A percentile compares a stretch with the other conserved stretches of the same genome.
These are phyloP conservation scores for Agaricus sinodeliciosus DNA, from an alignment of 768 basidiomycete species.

Conservation along the genomic window DNA sequence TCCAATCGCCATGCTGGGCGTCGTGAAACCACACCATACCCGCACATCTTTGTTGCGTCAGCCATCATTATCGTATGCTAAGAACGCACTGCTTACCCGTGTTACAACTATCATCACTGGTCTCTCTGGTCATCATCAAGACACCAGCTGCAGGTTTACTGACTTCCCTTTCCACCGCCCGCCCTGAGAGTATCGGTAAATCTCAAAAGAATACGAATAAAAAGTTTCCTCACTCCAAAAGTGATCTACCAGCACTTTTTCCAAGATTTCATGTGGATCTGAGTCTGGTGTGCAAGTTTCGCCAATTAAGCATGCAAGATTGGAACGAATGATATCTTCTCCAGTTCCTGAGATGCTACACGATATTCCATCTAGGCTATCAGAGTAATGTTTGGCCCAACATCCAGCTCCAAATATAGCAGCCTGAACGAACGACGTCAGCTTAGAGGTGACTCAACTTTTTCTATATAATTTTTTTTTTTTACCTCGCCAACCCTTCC, in stretches of 20 bases:
- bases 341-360: slow-evolving; percentile 79
- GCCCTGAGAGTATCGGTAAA: slow-evolving; percentile 20
- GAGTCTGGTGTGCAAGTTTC: slow-evolving; percentile 19
- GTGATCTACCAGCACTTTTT: slow-evolving; percentile 33
- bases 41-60: slow-evolving; percentile 36
- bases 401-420: slow-evolving; percentile 71
- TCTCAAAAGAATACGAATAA: slow-evolving; percentile 1
- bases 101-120: slow-evolving; percentile 19
- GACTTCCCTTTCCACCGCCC: slow-evolving; percentile 31
- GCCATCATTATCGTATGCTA: background rate
- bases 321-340: slow-evolving; percentile 57
- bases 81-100: slow-evolving; percentile 12
- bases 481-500: slow-evolving; percentile 73
- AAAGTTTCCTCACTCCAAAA: slow-evolving; percentile 40
- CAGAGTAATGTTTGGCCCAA: slow-evolving; percentile 46
- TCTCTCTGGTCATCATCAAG: slow-evolving; percentile 49
- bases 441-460: background rate
- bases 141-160: slow-evolving; percentile 52
- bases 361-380: slow-evolving; percentile 34
- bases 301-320: slow-evolving; percentile 50
- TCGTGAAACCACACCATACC: slow-evolving; percentile 82
- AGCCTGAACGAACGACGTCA: slow-evolving; percentile 35
- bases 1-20: slow-evolving; percentile 75
- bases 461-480: too few relatives aligned
- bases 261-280: slow-evolving; percentile 54